Evolutionary conservation across 108 stramenopile species (phyloP), one percentile per base, ranked within the genome.

Genomic region (Cyclostephanos tholiformis): DNA sequence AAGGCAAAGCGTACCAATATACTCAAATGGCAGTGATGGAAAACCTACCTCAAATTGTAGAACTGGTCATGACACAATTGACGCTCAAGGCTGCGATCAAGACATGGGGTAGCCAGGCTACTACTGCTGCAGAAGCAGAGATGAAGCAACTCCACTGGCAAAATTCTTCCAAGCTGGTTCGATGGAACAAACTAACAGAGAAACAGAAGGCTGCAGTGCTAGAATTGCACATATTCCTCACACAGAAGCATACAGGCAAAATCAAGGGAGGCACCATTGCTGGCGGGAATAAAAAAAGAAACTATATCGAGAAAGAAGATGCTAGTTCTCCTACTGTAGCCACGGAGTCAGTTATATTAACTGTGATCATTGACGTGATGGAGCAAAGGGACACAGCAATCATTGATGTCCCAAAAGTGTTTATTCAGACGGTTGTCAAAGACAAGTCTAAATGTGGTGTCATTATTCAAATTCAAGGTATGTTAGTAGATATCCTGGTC

Each of bases 371-470:
- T 0, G 56, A 77, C 10, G 82, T 70, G 1, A 50, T 66, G 17
- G 77, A 86, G 65, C 51, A 51, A 1, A 38, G 85, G 20, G 70
- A 76, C 43, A 70, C 76, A 2, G 79, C 63, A 14, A 65, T 58
- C 0, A 20, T 26, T 2, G 82, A 86, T 50, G 22, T 83, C 10
- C 70, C 74, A 13, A 71, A 57, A 6, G 71, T 65, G 1, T 82
- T 62, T 63, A 7, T 82, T 0, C 75, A 82, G 13, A 56, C 76
- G 11, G 65, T 73, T 6, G 20, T 20, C 22, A 65, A 74, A 59
- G 71, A 83, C 19, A 9, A 11, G 12, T n/a, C n/a, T n/a, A 38
- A 66, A 16, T 38, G 6, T 6, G 6, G 36, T 6, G 36, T 36
- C 36, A 36, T 49, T 17, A 19, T 83, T 69, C 43, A 30, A 14